Percentiles rank a stretch among this genome's conserved stretches.
These are phyloP conservation scores for Leccinum subgranulosum DNA, from an alignment of 768 basidiomycete genomes.

Conservation along the genomic window DNA sequence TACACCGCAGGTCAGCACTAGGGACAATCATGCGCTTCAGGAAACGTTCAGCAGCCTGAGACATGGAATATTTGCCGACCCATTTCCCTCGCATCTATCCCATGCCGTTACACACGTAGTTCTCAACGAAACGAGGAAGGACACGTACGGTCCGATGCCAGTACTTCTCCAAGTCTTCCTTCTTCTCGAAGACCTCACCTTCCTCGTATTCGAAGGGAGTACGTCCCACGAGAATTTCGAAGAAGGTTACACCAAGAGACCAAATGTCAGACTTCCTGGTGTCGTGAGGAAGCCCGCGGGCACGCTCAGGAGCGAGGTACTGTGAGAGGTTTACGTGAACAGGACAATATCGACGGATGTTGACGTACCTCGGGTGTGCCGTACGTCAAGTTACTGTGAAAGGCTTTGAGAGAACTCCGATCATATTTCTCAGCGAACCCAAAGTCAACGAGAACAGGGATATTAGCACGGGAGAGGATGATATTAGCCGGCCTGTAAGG, in stretches of 20 bases:
- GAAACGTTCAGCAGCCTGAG: conserved; percentile 59
- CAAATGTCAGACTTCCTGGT: conserved; percentile 89
- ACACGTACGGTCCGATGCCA: conserved; percentile 73
- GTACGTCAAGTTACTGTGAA: conserved; percentile 79
- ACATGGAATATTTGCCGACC: conserved; percentile 69
- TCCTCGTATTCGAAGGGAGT: conserved; percentile 89
- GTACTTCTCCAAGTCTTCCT: conserved; percentile 82
- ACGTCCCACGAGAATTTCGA: conserved; percentile 88
- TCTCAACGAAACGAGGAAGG: background rate
- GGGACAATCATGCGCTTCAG: conserved; percentile 77
- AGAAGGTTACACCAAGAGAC: conserved; percentile 88
- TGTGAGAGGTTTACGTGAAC: conserved; percentile 26
- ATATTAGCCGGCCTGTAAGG: conserved; percentile 83
- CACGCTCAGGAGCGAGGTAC: conserved; percentile 93
- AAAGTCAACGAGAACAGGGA: conserved; percentile 92
- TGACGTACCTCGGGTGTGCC: conserved; percentile 82
- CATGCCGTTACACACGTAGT: background rate
- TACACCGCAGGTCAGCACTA: conserved; percentile 78
- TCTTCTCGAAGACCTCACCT: conserved; percentile 71
- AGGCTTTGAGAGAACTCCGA: conserved; percentile 55
- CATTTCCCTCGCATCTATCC: conserved; percentile 73
- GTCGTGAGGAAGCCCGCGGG: conserved; percentile 85
- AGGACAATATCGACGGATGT: background rate
- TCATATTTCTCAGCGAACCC: conserved; percentile 93
- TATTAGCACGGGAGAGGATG: conserved; percentile 69